Conservation (phyloP, 208 protist genomes). For the Leishmania aethiopica region DNA sequence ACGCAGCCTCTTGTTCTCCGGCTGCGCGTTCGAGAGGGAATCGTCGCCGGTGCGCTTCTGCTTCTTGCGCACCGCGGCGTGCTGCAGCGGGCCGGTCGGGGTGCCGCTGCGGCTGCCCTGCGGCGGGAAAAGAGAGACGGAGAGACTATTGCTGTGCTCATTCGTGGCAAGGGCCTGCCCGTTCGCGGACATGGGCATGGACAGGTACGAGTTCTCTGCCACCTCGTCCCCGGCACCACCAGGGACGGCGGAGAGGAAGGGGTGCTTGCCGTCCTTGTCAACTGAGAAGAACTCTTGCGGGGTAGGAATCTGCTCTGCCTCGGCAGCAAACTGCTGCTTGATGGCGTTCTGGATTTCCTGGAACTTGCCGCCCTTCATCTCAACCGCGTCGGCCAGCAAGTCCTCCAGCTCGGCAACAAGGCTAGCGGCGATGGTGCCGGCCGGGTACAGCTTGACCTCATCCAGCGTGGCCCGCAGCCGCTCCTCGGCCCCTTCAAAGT, state of each 20-base stretch:
- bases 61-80: conserved; percentile 73
- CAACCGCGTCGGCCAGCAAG: conserved; percentile 71
- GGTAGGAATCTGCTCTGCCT: conserved; percentile 63
- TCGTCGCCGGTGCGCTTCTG: conserved; percentile 43
- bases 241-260: conserved; percentile 69
- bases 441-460: conserved; percentile 61
- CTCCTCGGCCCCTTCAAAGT: conserved; percentile 84
- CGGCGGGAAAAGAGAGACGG: conserved; percentile 76
- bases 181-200: conserved; percentile 74
- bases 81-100: conserved; percentile 44
- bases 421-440: conserved; percentile 43
- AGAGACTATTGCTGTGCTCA: conserved; percentile 73
- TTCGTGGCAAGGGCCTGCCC: conserved; percentile 49
- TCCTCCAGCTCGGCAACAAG: conserved; percentile 75
- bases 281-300: conserved; percentile 67
- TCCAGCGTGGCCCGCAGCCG: conserved; percentile 62
- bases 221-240: conserved; percentile 34
- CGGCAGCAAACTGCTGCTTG: conserved; percentile 67
- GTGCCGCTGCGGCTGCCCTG: conserved; percentile 55
- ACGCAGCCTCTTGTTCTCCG: conserved; percentile 35
- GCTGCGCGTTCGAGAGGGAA: conserved; percentile 24
- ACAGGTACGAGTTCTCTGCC: conserved; percentile 59
- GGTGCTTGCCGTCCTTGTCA: conserved; percentile 42
- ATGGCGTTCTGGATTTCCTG: conserved; percentile 69
- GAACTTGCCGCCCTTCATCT: conserved; percentile 82